Conservation (phyloP, 768 basidiomycete species). For the Hygrocybe coccinea region DNA sequence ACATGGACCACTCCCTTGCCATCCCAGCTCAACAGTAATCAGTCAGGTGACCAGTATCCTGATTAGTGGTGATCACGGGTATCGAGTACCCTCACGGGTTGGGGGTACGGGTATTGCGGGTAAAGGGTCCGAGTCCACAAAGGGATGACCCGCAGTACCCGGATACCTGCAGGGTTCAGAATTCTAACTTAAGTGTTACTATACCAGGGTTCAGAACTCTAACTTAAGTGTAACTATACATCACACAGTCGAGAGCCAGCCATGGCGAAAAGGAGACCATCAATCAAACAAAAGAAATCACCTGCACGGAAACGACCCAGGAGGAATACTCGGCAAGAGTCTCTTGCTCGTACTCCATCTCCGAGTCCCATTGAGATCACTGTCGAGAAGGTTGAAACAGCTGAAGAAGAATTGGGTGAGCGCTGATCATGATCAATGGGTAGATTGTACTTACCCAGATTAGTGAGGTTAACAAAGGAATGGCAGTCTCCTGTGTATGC, state of each 20-base stretch:
- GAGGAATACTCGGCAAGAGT: not conserved
- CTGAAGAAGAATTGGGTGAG: not conserved
- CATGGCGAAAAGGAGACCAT: not conserved
- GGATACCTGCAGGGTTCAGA: not conserved
- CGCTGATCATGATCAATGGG: not conserved
- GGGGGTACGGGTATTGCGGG: not conserved
- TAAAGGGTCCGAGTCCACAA: not conserved
- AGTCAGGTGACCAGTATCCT: too few relatives aligned
- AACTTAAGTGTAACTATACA: not conserved
- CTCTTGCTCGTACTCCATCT: not conserved
- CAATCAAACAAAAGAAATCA: not conserved
- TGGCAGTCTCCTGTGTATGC: conserved; percentile 26
- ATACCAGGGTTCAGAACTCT: not conserved
- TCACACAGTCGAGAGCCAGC: not conserved
- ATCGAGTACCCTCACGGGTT: not conserved
- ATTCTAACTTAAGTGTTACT: not conserved
- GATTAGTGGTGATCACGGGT: not conserved
- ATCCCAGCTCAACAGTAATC: too few relatives aligned
- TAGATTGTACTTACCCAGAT: not conserved
- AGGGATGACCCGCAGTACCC: conserved; percentile 1
- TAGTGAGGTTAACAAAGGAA: conserved; percentile 19
- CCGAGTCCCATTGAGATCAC: not conserved
- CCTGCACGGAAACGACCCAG: not conserved
- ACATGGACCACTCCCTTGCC: too few relatives aligned
- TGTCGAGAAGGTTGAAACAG: not conserved